These are phyloP conservation scores for Penicillium crystallinum DNA, from an alignment of 495 filamentous ascomycete species.

Conservation along the genomic window DNA sequence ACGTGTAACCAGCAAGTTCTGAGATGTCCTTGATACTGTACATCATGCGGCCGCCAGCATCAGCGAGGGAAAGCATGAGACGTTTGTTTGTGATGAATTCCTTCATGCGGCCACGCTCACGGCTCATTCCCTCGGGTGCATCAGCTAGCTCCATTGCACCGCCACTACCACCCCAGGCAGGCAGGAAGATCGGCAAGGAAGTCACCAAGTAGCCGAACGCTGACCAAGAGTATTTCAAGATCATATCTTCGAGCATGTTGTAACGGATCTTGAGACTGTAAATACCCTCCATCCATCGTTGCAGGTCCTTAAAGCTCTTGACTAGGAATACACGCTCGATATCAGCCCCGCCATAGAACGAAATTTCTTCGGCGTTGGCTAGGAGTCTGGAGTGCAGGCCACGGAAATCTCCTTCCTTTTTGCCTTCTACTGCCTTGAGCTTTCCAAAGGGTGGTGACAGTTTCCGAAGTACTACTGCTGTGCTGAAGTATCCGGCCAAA, in stretches of 20 bases:
- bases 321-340: slow-evolving; percentile 89
- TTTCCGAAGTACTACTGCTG: slow-evolving; percentile 77
- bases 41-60: slow-evolving; percentile 98
- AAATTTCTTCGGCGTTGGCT: slow-evolving; percentile 97
- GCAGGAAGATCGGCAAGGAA: slow-evolving; percentile 89
- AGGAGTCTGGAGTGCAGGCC: slow-evolving; percentile 85
- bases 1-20: slow-evolving; percentile 93
- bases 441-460: slow-evolving; percentile 95
- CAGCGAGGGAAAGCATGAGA: slow-evolving; percentile 94
- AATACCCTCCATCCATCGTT: slow-evolving; percentile 92
- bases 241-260: slow-evolving; percentile 98
- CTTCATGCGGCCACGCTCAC: slow-evolving; percentile 85
- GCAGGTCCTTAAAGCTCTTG: slow-evolving; percentile 83
- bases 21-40: slow-evolving; percentile 96
- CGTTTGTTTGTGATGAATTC: slow-evolving; percentile 99
- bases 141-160: slow-evolving; percentile 60
- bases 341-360: slow-evolving; percentile 92
- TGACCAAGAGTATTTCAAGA: slow-evolving; percentile 97
- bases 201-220: slow-evolving; percentile 93
- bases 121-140: slow-evolving; percentile 39
- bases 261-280: slow-evolving; percentile 95
- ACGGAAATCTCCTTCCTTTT: slow-evolving; percentile 90
- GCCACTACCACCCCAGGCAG: slow-evolving; percentile 84
- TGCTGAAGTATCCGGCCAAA: slow-evolving; percentile 85
- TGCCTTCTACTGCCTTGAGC: slow-evolving; percentile 89